phyloP scores from a whole-genome alignment of 2,329 filamentous ascomycete species.

The Penicillium occitanis region DNA sequence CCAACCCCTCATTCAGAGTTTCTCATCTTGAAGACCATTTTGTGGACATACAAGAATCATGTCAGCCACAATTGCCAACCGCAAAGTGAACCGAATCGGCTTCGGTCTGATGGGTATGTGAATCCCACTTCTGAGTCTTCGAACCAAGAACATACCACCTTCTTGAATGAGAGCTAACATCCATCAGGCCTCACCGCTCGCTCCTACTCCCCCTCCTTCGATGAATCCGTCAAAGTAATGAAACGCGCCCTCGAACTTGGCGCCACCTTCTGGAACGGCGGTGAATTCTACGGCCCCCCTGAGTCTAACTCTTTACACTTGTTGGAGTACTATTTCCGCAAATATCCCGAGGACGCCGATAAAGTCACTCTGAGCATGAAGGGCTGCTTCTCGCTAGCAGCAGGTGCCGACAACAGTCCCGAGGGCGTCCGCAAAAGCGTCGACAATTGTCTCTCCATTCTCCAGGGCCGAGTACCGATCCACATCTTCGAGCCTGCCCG shows the following conservation, averaged over 20 bases:
- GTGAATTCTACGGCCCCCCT: constrained; percentile 63
- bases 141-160: not conserved
- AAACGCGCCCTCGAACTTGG: constrained; percentile 52
- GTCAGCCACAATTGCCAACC: not conserved
- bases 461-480: constrained; percentile 53
- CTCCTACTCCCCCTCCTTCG: not conserved
- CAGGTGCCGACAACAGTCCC: constrained; percentile 52
- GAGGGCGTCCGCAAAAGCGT: constrained; percentile 58
- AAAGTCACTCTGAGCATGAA: constrained; percentile 65
- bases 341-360: constrained; percentile 62
- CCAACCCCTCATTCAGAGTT: not conserved
- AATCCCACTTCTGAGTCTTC: not conserved
- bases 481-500: constrained; percentile 62
- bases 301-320: constrained; percentile 61
- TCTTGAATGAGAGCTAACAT: not conserved
- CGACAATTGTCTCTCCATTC: constrained; percentile 54
- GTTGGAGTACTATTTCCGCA: constrained; percentile 61
- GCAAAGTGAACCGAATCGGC: constrained; percentile 51
- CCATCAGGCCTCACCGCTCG: not conserved
- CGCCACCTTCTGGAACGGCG: constrained; percentile 61
- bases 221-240: constrained; percentile 45
- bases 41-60: not conserved
- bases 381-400: constrained; percentile 47
- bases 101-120: constrained; percentile 57
- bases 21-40: not conserved